Conservation (phyloP, 306 rosid genomes). For the Rosa multiflora region DNA sequence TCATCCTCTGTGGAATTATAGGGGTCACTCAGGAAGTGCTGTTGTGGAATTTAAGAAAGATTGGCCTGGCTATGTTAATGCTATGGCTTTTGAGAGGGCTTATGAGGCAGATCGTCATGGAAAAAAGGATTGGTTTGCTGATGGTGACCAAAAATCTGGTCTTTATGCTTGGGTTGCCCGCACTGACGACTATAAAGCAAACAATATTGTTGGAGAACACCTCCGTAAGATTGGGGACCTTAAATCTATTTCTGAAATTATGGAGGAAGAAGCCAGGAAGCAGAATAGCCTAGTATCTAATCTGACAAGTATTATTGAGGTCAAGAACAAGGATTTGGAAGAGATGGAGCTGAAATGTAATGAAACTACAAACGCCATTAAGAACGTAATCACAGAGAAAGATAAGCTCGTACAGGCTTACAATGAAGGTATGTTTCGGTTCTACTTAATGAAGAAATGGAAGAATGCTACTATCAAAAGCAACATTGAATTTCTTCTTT, state of each 20-base stretch:
- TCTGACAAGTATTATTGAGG: conserved; percentile 62
- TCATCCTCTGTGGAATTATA: conserved; percentile 52
- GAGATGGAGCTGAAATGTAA: conserved; percentile 68
- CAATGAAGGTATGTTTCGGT: conserved; percentile 58
- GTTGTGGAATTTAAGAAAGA: conserved; percentile 75
- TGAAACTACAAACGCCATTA: conserved; percentile 57
- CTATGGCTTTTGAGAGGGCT: conserved; percentile 82
- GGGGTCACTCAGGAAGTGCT: conserved; percentile 85
- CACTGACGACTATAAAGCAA: conserved; percentile 61
- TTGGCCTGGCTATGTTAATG: conserved; percentile 79
- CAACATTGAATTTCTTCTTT: neutral
- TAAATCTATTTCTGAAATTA: conserved; percentile 63
- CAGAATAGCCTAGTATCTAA: conserved; percentile 64
- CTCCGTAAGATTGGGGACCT: conserved; percentile 74
- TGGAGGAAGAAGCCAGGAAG: conserved; percentile 75
- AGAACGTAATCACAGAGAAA: conserved; percentile 50
- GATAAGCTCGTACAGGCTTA: conserved; percentile 65
- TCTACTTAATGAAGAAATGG: neutral
- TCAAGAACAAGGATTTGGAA: conserved; percentile 54
- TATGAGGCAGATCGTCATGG: conserved; percentile 75
- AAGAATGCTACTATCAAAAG: neutral
- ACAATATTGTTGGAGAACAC: conserved; percentile 66
- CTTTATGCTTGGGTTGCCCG: conserved; percentile 94
- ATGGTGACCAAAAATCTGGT: conserved; percentile 52
- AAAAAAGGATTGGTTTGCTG: conserved; percentile 61